A percentile compares a stretch with the other conserved stretches of the same genome.
These are phyloP conservation scores for Aspergillus sp. DNA, from an alignment of 2,329 filamentous ascomycete genomes.

Conservation along the genomic window DNA sequence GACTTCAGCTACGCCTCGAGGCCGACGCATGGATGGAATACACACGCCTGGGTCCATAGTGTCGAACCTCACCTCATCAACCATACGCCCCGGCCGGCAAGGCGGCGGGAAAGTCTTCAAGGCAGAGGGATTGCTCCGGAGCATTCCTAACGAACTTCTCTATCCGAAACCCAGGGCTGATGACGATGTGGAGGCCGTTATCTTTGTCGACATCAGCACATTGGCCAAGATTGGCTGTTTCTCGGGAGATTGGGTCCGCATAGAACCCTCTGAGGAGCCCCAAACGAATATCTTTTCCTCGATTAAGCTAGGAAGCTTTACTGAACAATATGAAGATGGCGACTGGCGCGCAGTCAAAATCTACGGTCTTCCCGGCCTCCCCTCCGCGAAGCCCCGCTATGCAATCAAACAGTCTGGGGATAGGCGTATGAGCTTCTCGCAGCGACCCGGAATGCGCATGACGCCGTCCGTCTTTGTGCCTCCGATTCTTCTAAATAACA, in stretches of 20 bases:
- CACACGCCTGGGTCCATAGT: conserved; percentile 85
- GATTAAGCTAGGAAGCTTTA: conserved; percentile 58
- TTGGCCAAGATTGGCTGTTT: conserved; percentile 92
- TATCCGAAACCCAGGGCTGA: conserved; percentile 81
- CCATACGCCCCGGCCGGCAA: conserved; percentile 69
- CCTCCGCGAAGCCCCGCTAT: conserved; percentile 56
- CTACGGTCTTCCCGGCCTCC: conserved; percentile 75
- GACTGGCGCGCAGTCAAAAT: conserved; percentile 86
- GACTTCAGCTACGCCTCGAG: conserved; percentile 77
- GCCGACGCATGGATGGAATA: conserved; percentile 70
- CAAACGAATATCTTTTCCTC: conserved; percentile 57
- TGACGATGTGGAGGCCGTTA: conserved; percentile 80
- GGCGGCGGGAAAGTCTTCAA: conserved; percentile 76
- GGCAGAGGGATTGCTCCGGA: conserved; percentile 70
- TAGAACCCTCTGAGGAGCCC: conserved; percentile 76
- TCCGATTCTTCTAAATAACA: conserved; percentile 81
- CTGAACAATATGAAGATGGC: conserved; percentile 52
- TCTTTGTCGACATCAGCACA: conserved; percentile 86
- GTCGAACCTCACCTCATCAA: conserved; percentile 83
- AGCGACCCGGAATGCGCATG: conserved; percentile 43
- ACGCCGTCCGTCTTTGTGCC: conserved; percentile 74
- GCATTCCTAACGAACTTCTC: conserved; percentile 73
- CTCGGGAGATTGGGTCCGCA: conserved; percentile 91
- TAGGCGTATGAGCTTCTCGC: conserved; percentile 56
- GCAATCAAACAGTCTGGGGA: conserved; percentile 52